Evolutionary conservation across 257 asterid genomes (phyloP).

Genomic region (Rauvolfia tetraphylla): DNA sequence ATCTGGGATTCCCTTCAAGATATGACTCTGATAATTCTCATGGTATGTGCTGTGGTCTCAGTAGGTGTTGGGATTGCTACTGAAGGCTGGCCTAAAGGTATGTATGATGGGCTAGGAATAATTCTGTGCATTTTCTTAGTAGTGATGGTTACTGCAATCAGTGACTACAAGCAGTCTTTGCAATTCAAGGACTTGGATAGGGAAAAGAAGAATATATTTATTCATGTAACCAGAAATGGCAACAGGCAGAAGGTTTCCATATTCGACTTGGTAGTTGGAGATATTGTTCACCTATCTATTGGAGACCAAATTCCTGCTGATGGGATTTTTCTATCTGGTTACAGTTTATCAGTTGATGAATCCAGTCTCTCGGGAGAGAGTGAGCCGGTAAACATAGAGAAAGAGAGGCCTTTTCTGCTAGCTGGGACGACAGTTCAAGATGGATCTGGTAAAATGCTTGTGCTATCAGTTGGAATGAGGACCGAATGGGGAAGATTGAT

Average conservation of each 20-base stretch:
- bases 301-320: constrained; percentile 89
- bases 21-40: constrained; percentile 59
- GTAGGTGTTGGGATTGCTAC: constrained; percentile 67
- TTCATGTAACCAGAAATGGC: constrained; percentile 61
- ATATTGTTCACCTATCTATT: constrained; percentile 59
- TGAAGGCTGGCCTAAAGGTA: constrained; percentile 83
- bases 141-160: constrained; percentile 64
- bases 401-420: constrained; percentile 53
- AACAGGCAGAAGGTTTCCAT: constrained; percentile 48
- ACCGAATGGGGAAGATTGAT: constrained; percentile 82
- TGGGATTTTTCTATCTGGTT: constrained; percentile 60
- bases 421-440: constrained; percentile 82
- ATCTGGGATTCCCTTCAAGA: constrained; percentile 84
- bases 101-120: constrained; percentile 71
- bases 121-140: constrained; percentile 60
- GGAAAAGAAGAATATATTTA: constrained; percentile 53
- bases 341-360: constrained; percentile 59
- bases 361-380: constrained; percentile 85
- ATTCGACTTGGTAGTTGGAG: constrained; percentile 67
- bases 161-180: constrained; percentile 77
- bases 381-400: constrained; percentile 42
- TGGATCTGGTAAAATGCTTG: constrained; percentile 71
- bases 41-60: constrained; percentile 69
- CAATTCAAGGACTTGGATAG: constrained; percentile 74
- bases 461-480: constrained; percentile 77